Evolutionary conservation across 805 yeast species (phyloP).

Genomic region (Myxozyma monticola): DNA sequence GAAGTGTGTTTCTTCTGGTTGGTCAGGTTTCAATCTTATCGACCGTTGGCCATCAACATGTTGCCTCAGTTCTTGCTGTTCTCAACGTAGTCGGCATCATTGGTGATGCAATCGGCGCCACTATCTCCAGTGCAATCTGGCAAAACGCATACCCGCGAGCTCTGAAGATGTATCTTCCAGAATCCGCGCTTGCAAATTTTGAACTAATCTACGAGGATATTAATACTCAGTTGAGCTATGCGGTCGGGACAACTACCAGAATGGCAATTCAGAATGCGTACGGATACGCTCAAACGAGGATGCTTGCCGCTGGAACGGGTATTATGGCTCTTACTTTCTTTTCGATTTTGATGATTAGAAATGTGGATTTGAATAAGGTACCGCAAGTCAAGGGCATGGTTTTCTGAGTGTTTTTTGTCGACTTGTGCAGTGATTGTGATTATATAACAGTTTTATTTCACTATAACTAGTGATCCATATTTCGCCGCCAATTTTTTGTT

Average conservation of each 20-base stretch:
- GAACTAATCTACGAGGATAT: slow-evolving; percentile 37
- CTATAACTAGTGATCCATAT: too few relatives aligned
- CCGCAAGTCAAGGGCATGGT: not conserved
- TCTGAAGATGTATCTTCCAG: slow-evolving; percentile 35
- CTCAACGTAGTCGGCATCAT: slow-evolving; percentile 53
- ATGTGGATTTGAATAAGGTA: not conserved
- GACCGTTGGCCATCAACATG: slow-evolving; percentile 54
- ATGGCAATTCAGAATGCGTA: slow-evolving; percentile 27
- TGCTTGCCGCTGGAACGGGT: slow-evolving; percentile 20
- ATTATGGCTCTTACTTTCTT: not conserved
- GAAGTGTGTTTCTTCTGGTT: slow-evolving; percentile 60
- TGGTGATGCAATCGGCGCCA: slow-evolving; percentile 59
- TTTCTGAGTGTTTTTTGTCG: too few relatives aligned
- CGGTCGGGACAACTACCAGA: slow-evolving; percentile 54
- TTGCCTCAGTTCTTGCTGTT: slow-evolving; percentile 56
- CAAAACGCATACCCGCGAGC: too few relatives aligned
- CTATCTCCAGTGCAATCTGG: slow-evolving; percentile 66
- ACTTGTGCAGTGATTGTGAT: too few relatives aligned
- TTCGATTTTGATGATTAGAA: not conserved
- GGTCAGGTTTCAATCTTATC: slow-evolving; percentile 57
- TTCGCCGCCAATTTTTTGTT: too few relatives aligned
- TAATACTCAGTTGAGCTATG: not conserved
- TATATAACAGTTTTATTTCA: too few relatives aligned
- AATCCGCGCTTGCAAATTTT: not conserved
- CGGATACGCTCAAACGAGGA: slow-evolving; percentile 25